Base-by-base conservation (phyloP, 352 stramenopile genomes). In the Phytopythium vexans region DNA sequence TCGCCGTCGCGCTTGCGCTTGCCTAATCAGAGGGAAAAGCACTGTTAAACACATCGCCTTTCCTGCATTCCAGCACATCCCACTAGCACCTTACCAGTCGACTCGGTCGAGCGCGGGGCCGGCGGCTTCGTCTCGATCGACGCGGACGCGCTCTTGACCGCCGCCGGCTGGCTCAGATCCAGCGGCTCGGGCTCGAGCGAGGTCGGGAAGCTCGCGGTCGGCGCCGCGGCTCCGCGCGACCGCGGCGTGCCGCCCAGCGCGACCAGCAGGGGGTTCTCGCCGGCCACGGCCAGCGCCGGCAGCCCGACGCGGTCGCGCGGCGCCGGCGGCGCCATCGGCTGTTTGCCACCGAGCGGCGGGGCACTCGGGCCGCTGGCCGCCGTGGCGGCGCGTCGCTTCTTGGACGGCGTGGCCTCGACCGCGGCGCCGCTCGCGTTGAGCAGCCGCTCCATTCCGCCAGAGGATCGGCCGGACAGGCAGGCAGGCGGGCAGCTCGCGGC, bases 211-310 rank as follows among this genome's bases (percentile, higher is more conserved):
- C 21, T 27, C 21, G 21, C 21, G 21, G 21, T 27, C 21, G 40
- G 41, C 2, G 33, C 46, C 6, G 56, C 55, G 8, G 56, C 56
- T 10, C 69, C 48, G 8, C 62, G 65, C 34, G 63, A 62, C 8
- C 74, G 68, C 33, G 76, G 77, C 7, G 81, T 89, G 34, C 77
- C 76, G 34, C 81, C 81, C 14, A 91, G 45, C 10, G 77, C 81
- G 4, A 64, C 65, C 9, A 91, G 63, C 38, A 89, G 70, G 44
- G 77, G 81, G 54, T 91, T 91, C 41, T 91, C 72, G 4, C 40
- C 54, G 10, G 57, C 42, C n/a, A 64, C 67, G 27, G 69, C 51
- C 27, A 74, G 56, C 40, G 64, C 48, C 27, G 57, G 60, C 1
- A 64, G 45, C 31, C 52, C 49, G 15, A 36, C 39, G 16, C 54